Base-by-base conservation (phyloP, 1,284 basidiomycete genomes). In the Boletus albobrunnescens region DNA sequence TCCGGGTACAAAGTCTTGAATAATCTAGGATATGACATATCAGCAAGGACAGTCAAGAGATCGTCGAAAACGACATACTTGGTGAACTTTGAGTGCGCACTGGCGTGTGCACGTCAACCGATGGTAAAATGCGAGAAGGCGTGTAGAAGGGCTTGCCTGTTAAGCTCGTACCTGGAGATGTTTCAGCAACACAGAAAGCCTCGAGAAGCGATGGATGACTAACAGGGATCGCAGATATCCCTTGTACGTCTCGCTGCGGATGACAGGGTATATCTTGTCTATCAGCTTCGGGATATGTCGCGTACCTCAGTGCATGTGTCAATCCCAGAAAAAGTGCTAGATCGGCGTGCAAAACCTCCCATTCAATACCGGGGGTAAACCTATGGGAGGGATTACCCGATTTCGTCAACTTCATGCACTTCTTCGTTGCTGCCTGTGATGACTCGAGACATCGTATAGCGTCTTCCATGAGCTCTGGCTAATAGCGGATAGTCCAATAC, bases 201-300 rank as follows among this genome's bases (percentile, higher is more conserved):
- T 31, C 14, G n/a, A n/a, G n/a, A n/a, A n/a, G n/a, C 9, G 14
- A 31, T n/a, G 4, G n/a, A 37, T 3, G 0, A 69, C 74, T 64
- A 55, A 87, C 77, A 89, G 70, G 70, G 85, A 88, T 58, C 87
- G 84, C 6, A 87, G 56, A 63, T 89, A 89, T 28, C 86, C 87
- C 74, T 80, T 81, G 63, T 87, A 87, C 1, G 81, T 81, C 66
- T 88, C 85, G 50, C 84, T 87, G 51, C 20, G 41, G 17, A 30
- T 28, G 46, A 37, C 17, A 10, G 4, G 26, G 52, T 33, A 14
- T 4, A 31, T 31, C 19, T 5, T 20, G 37, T 41, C 13, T 8
- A 24, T 37, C 33, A 44, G 12, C 32, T 36, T 41, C 42, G 3
- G 3, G 27, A 23, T n/a, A 16, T 26, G 10, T 55, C 74, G 27